A percentile compares a stretch with the other conserved stretches of the same genome.
Conservation (phyloP, 192 early-diverging fungal species). For the Coemansia sp. region DNA sequence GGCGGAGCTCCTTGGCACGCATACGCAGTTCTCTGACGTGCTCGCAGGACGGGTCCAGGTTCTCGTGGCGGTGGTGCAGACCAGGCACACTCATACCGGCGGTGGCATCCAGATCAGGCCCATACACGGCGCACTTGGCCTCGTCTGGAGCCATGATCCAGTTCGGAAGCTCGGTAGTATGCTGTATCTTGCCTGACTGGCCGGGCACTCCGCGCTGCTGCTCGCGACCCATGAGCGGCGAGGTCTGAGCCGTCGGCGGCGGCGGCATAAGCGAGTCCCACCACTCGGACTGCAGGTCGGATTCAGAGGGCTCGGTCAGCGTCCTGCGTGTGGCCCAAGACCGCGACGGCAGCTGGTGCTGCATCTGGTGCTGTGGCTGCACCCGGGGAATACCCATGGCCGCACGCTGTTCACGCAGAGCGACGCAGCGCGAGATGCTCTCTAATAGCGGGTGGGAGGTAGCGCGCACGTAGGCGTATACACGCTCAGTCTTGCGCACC, state of each 20-base stretch:
- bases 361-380: too few relatives aligned
- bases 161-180: constrained; percentile 22
- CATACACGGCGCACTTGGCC: constrained; percentile 36
- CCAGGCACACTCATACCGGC: not conserved
- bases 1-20: constrained; percentile 34
- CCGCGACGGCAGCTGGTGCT: too few relatives aligned
- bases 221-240: constrained; percentile 3
- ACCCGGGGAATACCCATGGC: constrained; percentile 15
- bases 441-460: constrained; percentile 34
- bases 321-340: constrained; percentile 19
- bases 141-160: constrained; percentile 31
- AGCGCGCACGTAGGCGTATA: constrained; percentile 29
- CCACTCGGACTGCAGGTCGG: constrained; percentile 29
- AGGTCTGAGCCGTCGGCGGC: constrained; percentile 6
- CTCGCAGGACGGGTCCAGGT: constrained; percentile 23
- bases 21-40: constrained; percentile 35
- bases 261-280: constrained; percentile 48
- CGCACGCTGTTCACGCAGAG: constrained; percentile 32
- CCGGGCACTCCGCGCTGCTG: constrained; percentile 1
- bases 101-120: constrained; percentile 4
- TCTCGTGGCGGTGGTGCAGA: not conserved
- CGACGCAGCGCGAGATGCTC: constrained; percentile 39
- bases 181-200: constrained; percentile 14
- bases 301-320: constrained; percentile 14
- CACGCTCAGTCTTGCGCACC: constrained; percentile 33